Evolutionary conservation across 345 rosid genomes (phyloP), one percentile per base, ranked within the genome.

Genomic region (Eucalyptus microcorys): DNA sequence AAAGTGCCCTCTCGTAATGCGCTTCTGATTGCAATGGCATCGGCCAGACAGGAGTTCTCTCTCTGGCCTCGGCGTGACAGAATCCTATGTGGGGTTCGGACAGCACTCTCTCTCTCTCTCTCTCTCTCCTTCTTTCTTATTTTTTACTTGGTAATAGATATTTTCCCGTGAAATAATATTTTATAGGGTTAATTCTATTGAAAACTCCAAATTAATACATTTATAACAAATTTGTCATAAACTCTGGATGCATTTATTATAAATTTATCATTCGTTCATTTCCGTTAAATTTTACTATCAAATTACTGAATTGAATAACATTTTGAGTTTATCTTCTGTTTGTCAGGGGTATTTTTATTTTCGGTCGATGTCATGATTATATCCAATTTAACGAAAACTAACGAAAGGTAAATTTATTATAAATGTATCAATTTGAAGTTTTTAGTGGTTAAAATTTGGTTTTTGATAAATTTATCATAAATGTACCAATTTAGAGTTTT

Each of bases 171-270:
- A 55, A 55, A 55, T 55, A 55, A 55, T 22, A 55, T 21, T 52
- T 21, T 52, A 52, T 19, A 21, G 26, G 10, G 2, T 52, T 52
- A 52, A 52, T 19, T 7, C 55, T 52, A 52, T 7, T 21, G 26
- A 52, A 0, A 19, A 52, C 57, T 52, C 10, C 4, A 52, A 21
- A 52, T 52, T 7, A 21, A 52, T 21, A 52, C 0, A 52, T 0
- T 3, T 19, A 19, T 0, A 0, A 21, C 0, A 52, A 7, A 52
- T 52, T 21, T 52, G 8, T 19, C 2, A 1, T 0, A 3, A 52
- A 21, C 0, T 21, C 2, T 8, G 0, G 0, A 52, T 21, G 21
- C 0, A 52, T 21, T 0, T 21, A 52, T 7, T 21, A 52, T 0
- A 52, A 52, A 21, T 52, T 52, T 19, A 52, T 52, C 5, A 21